These are phyloP conservation scores for Pseudevernia furfuracea DNA, from an alignment of 495 filamentous ascomycete species.

Conservation along the genomic window DNA sequence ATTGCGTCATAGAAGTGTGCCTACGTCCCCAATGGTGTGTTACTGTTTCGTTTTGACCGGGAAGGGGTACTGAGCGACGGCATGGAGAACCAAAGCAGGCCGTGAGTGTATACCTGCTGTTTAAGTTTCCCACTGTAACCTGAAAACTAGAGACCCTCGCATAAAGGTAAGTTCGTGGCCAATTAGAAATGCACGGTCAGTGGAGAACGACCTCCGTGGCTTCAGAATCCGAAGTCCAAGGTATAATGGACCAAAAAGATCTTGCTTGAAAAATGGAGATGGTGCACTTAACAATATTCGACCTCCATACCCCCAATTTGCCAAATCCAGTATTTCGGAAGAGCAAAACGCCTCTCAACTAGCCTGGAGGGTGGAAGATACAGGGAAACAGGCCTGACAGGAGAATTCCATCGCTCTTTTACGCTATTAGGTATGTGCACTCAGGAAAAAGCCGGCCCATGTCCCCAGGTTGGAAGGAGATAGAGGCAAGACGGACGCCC, in stretches of 20 bases:
- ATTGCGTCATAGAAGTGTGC: too few relatives aligned
- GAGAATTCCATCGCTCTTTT: not conserved
- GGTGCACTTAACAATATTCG: not conserved
- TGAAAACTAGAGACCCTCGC: not conserved
- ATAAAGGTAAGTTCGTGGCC: not conserved
- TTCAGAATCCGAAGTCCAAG: not conserved
- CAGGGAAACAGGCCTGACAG: not conserved
- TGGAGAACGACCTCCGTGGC: not conserved
- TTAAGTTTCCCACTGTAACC: not conserved
- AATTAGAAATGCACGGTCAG: not conserved
- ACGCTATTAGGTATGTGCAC: not conserved
- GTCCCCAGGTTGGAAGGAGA: not conserved
- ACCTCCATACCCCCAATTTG: not conserved
- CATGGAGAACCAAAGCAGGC: too few relatives aligned
- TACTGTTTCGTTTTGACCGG: not conserved
- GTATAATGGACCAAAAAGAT: not conserved
- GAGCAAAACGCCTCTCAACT: not conserved
- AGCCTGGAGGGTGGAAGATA: not conserved
- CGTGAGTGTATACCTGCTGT: not conserved
- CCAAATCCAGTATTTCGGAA: not conserved
- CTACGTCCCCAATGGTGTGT: not conserved
- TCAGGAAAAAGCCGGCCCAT: not conserved
- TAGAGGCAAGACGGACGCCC: not conserved
- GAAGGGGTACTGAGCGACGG: too few relatives aligned
- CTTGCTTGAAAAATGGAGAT: not conserved